phyloP scores from a whole-genome alignment of 2,329 filamentous ascomycete species.

The Nemania bipapillata region DNA sequence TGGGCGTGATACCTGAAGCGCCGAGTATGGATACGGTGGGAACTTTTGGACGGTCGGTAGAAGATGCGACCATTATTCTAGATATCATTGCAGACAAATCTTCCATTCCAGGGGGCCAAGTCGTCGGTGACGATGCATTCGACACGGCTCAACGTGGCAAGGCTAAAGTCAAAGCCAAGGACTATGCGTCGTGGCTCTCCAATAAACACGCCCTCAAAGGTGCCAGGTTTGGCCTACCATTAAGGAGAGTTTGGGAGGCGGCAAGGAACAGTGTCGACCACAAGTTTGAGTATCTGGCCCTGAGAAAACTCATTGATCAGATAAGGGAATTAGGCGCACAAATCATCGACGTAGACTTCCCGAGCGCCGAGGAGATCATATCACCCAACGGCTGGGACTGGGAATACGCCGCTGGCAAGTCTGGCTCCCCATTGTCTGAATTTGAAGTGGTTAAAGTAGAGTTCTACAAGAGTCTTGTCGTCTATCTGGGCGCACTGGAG shows the following conservation, averaged over 20 bases:
- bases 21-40: constrained; percentile 15
- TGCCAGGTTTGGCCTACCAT: constrained; percentile 16
- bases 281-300: constrained; percentile 8
- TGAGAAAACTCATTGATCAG: neutral
- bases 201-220: constrained; percentile 14
- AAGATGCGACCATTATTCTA: constrained; percentile 18
- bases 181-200: constrained; percentile 10
- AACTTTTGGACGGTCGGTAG: constrained; percentile 19
- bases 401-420: constrained; percentile 13
- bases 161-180: neutral
- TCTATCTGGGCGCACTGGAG: constrained; percentile 9
- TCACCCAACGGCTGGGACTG: constrained; percentile 20
- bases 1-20: constrained; percentile 15
- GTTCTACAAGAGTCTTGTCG: constrained; percentile 8
- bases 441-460: constrained; percentile 22
- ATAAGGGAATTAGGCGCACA: constrained; percentile 16
- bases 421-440: constrained; percentile 14
- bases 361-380: constrained; percentile 21
- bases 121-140: neutral
- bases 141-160: neutral
- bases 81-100: constrained; percentile 13
- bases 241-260: constrained; percentile 15
- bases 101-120: neutral
- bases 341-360: constrained; percentile 16
- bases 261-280: constrained; percentile 15